These are phyloP conservation scores for Camillea tinctor DNA, from an alignment of 2,329 filamentous ascomycete species.

Conservation along the genomic window DNA sequence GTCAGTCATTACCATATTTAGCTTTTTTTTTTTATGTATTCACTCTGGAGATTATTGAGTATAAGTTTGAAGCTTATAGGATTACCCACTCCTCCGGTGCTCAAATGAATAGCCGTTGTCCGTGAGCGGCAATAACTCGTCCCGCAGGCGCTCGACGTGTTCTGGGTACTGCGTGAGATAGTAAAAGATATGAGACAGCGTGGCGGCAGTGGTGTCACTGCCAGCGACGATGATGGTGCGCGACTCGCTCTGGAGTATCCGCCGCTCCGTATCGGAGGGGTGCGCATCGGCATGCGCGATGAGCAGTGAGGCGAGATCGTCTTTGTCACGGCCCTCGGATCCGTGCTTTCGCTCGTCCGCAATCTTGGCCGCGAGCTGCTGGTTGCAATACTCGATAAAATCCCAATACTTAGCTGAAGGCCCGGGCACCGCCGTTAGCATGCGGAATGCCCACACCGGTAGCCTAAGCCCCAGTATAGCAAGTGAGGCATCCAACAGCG, in stretches of 20 bases:
- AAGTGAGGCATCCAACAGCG: constrained; percentile 3
- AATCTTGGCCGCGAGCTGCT: constrained; percentile 2
- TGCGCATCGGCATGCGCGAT: not conserved
- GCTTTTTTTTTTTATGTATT: too few relatives aligned
- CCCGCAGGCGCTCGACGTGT: constrained; percentile 4
- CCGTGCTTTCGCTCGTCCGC: too few relatives aligned
- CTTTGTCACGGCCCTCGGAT: not conserved
- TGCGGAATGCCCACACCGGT: constrained; percentile 16
- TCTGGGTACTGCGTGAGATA: constrained; percentile 10
- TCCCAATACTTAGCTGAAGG: constrained; percentile 4
- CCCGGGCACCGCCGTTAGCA: constrained; percentile 6
- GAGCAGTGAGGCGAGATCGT: not conserved
- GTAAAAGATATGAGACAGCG: constrained; percentile 6
- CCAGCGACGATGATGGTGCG: constrained; percentile 11
- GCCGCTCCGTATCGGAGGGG: too few relatives aligned
- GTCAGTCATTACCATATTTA: too few relatives aligned
- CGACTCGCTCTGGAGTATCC: constrained; percentile 8
- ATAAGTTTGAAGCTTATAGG: too few relatives aligned
- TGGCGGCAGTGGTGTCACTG: constrained; percentile 8
- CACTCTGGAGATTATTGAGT: too few relatives aligned
- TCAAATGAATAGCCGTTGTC: not conserved
- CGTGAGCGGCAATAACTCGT: not conserved
- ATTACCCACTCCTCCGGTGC: not conserved
- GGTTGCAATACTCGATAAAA: constrained; percentile 4
- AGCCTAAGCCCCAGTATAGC: constrained; percentile 3